These are phyloP conservation scores for Puccinia hordei DNA, from an alignment of 1,284 basidiomycete genomes.

Conservation along the genomic window DNA sequence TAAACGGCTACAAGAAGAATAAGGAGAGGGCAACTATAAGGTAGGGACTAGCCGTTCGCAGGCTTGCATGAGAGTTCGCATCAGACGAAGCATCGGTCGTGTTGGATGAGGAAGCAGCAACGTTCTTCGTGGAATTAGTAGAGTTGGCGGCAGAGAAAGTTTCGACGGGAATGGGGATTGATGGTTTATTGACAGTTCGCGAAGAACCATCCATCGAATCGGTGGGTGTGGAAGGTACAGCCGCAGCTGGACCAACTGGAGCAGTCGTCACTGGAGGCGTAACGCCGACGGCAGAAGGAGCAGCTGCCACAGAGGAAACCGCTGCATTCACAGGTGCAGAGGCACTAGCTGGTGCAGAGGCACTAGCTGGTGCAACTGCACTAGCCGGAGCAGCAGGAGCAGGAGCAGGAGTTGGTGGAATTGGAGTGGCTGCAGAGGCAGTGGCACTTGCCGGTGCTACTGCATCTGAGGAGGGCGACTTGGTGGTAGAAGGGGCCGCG, in stretches of 20 bases:
- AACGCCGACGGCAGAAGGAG: not conserved
- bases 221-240: not conserved
- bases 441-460: not conserved
- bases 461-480: too few relatives aligned
- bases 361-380: not conserved
- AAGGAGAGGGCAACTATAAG: not conserved
- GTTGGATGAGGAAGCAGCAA: not conserved
- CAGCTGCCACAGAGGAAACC: not conserved
- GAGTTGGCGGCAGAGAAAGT: not conserved
- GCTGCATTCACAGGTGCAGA: not conserved
- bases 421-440: not conserved
- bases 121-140: not conserved
- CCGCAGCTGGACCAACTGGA: not conserved
- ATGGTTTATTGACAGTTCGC: not conserved
- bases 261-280: not conserved
- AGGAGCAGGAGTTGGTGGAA: not conserved
- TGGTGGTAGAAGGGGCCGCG: too few relatives aligned
- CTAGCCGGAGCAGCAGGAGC: not conserved
- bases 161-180: not conserved
- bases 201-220: not conserved
- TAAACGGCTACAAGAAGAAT: not conserved
- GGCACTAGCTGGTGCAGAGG: not conserved
- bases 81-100: not conserved
- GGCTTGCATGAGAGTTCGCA: not conserved
- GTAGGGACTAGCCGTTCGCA: not conserved